Evolutionary conservation across 768 basidiomycete genomes (phyloP).

Genomic region (Psilocybe azurescens): DNA sequence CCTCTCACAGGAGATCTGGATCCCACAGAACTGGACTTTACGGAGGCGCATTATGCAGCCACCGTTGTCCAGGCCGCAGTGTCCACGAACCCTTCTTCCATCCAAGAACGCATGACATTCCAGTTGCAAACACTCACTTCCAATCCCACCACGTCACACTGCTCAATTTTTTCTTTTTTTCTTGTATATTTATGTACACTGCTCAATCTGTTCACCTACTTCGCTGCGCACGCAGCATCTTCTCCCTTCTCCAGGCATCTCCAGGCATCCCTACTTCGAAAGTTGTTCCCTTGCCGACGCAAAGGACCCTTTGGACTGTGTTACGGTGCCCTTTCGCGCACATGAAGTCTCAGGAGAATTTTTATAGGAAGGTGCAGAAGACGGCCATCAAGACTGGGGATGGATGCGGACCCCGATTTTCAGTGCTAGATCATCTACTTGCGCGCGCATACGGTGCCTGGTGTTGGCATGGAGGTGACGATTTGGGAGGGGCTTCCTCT

Average conservation of each 20-base stretch:
- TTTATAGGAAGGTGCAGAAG: constrained; percentile 83
- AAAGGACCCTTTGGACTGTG: constrained; percentile 86
- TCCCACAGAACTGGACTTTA: constrained; percentile 25
- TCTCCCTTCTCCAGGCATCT: constrained; percentile 32
- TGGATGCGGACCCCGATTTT: constrained; percentile 73
- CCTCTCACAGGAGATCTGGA: constrained; percentile 24
- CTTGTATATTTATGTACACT: constrained; percentile 30
- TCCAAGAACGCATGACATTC: constrained; percentile 67
- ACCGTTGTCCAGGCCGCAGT: constrained; percentile 67
- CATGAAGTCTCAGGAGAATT: constrained; percentile 96
- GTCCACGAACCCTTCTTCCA: constrained; percentile 60
- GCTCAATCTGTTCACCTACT: constrained; percentile 83
- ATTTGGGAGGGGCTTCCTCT: constrained; percentile 73
- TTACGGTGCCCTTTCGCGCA: constrained; percentile 85
- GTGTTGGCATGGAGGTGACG: constrained; percentile 86
- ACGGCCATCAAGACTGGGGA: constrained; percentile 88
- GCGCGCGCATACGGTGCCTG: constrained; percentile 73
- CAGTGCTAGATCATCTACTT: constrained; percentile 84
- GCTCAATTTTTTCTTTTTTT: no score
- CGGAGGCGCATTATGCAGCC: constrained; percentile 55
- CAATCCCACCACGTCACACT: constrained; percentile 65
- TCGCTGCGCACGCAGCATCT: constrained; percentile 83
- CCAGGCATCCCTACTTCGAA: constrained; percentile 81
- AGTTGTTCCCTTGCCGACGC: constrained; percentile 69
- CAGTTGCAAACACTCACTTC: constrained; percentile 84